Conservation (phyloP, 2,329 filamentous ascomycete genomes). For the Xylariaceae sp. region DNA sequence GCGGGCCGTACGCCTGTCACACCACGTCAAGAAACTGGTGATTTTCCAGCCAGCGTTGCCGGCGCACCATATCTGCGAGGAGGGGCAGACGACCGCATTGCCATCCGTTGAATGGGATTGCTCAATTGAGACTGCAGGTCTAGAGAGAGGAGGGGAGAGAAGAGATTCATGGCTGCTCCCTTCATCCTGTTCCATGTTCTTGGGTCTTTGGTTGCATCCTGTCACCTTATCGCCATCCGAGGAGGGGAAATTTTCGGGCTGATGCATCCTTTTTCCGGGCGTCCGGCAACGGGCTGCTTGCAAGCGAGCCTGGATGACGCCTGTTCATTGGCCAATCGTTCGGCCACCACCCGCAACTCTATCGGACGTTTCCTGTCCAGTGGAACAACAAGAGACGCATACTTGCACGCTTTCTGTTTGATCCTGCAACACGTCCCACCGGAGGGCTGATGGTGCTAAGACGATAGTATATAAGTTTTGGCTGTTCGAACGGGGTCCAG, state of each 20-base stretch:
- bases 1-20: background rate
- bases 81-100: background rate
- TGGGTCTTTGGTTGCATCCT: conserved; percentile 16
- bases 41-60: background rate
- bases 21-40: background rate
- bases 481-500: background rate
- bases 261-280: background rate
- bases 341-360: background rate
- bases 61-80: background rate
- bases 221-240: background rate
- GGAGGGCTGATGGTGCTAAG: background rate
- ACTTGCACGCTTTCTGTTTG: background rate
- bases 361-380: background rate
- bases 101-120: background rate
- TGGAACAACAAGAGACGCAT: background rate
- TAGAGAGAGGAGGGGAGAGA: background rate
- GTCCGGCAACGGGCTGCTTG: background rate
- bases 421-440: background rate
- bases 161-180: background rate
- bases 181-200: conserved; percentile 4
- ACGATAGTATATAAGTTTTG: background rate
- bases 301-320: background rate
- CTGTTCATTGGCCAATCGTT: background rate
- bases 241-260: background rate
- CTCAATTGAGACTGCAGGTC: background rate